phyloP scores from a whole-genome alignment of 2,329 filamentous ascomycete genomes.

The Bipolaris zeicola region DNA sequence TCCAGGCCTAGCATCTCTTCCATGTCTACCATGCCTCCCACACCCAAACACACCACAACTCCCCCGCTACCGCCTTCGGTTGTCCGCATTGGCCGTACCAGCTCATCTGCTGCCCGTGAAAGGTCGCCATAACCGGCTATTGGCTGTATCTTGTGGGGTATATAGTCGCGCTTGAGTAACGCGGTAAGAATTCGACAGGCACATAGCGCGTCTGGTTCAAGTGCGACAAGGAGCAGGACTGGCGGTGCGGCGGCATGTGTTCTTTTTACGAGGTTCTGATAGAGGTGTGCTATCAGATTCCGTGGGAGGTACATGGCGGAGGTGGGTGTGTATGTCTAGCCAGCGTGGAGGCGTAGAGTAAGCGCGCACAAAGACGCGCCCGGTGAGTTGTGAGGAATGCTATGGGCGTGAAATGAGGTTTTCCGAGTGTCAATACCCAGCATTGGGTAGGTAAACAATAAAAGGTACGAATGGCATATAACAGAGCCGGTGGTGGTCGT shows the following conservation, averaged over 20 bases:
- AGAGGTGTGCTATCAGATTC: slow-evolving; percentile 85
- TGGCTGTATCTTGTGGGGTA: slow-evolving; percentile 95
- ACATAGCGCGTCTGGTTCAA: slow-evolving; percentile 94
- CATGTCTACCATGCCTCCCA: slow-evolving; percentile 89
- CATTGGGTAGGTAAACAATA: slow-evolving; percentile 24
- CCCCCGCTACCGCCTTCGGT: slow-evolving; percentile 83
- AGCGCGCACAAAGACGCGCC: slow-evolving; percentile 36
- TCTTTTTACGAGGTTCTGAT: slow-evolving; percentile 82
- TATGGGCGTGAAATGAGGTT: slow-evolving; percentile 17
- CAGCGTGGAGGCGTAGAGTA: slow-evolving; percentile 21
- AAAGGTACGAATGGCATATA: slow-evolving; percentile 17
- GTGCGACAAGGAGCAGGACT: slow-evolving; percentile 87
- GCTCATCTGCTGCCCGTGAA: slow-evolving; percentile 74
- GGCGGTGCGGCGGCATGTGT: slow-evolving; percentile 90
- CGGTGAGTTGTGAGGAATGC: slow-evolving; percentile 20
- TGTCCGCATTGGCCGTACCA: slow-evolving; percentile 86
- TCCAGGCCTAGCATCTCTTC: slow-evolving; percentile 79
- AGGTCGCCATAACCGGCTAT: slow-evolving; percentile 92
- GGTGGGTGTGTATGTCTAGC: slow-evolving; percentile 18
- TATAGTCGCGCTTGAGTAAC: slow-evolving; percentile 96
- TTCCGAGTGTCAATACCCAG: slow-evolving; percentile 24
- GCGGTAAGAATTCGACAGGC: slow-evolving; percentile 92
- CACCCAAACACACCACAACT: slow-evolving; percentile 88
- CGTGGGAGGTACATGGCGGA: slow-evolving; percentile 88
- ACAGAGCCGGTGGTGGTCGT: slow-evolving; percentile 22